Conservation (phyloP, 225 moss, liverwort and hornwort species). For the Climacium dendroides region DNA sequence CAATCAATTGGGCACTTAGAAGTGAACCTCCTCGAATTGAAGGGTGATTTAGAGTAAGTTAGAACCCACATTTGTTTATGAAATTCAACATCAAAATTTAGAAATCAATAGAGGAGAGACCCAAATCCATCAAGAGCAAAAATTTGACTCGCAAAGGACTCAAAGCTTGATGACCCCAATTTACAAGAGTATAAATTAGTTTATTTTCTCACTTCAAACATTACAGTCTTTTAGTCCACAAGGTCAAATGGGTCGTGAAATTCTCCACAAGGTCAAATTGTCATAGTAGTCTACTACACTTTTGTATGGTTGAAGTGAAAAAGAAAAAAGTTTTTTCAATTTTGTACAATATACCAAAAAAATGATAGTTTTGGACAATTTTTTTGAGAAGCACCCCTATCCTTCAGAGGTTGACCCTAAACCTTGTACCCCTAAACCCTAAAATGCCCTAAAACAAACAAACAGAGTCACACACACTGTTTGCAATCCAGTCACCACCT, state of each 20-base stretch:
- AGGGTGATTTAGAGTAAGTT: accelerated
- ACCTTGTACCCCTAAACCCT: too few relatives aligned
- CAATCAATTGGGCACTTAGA: too few relatives aligned
- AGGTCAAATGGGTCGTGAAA: accelerated
- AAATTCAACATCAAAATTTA: not conserved
- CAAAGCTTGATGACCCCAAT: too few relatives aligned
- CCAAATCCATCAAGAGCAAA: not conserved
- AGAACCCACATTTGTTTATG: accelerated
- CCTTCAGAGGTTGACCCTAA: not conserved
- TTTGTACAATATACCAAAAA: not conserved
- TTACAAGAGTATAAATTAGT: accelerated
- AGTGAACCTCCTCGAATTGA: not conserved
- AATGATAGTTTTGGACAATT: not conserved
- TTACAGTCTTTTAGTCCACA: not conserved
- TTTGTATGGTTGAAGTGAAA: accelerated
- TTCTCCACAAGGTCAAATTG: not conserved
- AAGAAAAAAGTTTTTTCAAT: not conserved
- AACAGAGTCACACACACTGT: not conserved
- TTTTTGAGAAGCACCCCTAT: not conserved
- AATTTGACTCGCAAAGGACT: not conserved
- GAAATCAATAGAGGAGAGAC: not conserved
- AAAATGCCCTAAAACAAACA: too few relatives aligned
- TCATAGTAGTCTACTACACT: not conserved
- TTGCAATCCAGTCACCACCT: not conserved
- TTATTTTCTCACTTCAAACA: accelerated